Evolutionary conservation across 1,284 basidiomycete species (phyloP).

Genomic region (Porphyrellus sp.): DNA sequence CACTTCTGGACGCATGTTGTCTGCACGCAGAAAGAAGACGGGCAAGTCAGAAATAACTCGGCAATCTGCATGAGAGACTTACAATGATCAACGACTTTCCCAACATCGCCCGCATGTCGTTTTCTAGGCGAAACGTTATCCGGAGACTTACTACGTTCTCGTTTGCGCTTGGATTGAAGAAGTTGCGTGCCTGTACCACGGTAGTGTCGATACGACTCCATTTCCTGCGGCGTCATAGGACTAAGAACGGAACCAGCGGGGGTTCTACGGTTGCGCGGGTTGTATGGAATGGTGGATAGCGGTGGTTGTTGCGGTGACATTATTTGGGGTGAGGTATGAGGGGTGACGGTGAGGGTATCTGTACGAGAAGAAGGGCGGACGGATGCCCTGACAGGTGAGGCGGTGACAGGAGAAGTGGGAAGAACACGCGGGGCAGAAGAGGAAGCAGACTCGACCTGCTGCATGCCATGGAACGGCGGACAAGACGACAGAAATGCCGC

Average conservation of each 20-base stretch:
- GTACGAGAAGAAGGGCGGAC: constrained; percentile 31
- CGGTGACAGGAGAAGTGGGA: constrained; percentile 28
- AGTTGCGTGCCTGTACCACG: constrained; percentile 56
- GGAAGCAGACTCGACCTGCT: constrained; percentile 24
- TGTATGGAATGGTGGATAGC: constrained; percentile 52
- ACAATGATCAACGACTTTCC: constrained; percentile 72
- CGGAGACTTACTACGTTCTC: constrained; percentile 43
- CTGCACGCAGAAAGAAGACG: constrained; percentile 39
- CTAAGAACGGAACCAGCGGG: constrained; percentile 58
- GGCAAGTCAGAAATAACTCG: background rate
- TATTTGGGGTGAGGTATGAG: constrained; percentile 25
- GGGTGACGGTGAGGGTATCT: constrained; percentile 12
- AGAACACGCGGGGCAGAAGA: constrained; percentile 24
- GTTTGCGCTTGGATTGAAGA: constrained; percentile 56
- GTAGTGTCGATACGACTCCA: constrained; percentile 56
- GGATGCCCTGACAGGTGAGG: constrained; percentile 31
- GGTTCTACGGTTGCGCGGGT: constrained; percentile 58
- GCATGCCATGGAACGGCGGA: constrained; percentile 28
- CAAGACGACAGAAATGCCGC: constrained; percentile 28
- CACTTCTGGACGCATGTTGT: constrained; percentile 91
- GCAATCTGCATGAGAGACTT: constrained; percentile 31
- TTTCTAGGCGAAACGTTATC: constrained; percentile 47
- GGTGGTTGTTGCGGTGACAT: constrained; percentile 31
- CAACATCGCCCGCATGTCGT: constrained; percentile 58
- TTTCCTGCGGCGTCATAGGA: constrained; percentile 62